These are phyloP conservation scores for Aureobasidium leucospermi DNA, from an alignment of 2,329 filamentous ascomycete genomes.

Conservation along the genomic window DNA sequence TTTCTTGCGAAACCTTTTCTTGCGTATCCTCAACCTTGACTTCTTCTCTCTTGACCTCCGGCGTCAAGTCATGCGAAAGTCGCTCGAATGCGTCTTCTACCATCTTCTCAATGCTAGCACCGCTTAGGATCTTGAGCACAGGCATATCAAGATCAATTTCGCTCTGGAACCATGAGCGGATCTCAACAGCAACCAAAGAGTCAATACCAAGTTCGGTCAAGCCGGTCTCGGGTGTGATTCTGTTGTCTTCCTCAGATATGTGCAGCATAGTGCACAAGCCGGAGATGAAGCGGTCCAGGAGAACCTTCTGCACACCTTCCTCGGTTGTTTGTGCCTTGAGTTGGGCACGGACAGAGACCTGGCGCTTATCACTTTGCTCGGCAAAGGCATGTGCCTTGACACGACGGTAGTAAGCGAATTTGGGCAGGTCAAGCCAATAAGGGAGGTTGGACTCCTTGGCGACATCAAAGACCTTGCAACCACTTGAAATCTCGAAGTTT, in stretches of 20 bases:
- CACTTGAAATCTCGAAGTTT: not conserved
- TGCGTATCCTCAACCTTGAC: not conserved
- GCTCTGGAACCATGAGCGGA: constrained; percentile 45
- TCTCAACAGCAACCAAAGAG: constrained; percentile 33
- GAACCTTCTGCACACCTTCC: not conserved
- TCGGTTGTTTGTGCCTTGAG: not conserved
- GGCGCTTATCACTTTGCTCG: not conserved
- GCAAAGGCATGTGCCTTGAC: not conserved
- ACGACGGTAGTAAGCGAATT: constrained; percentile 4
- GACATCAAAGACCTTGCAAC: not conserved
- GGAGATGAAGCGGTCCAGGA: not conserved
- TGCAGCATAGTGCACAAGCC: not conserved
- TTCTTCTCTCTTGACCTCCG: not conserved
- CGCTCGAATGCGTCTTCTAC: not conserved
- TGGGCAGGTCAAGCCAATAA: constrained; percentile 6
- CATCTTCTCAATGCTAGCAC: constrained; percentile 2
- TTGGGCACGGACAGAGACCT: not conserved
- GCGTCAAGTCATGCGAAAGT: not conserved
- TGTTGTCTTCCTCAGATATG: not conserved
- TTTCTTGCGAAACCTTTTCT: not conserved
- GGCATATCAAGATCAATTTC: constrained; percentile 32
- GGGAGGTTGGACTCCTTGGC: not conserved
- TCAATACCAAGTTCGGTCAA: constrained; percentile 30
- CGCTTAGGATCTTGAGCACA: not conserved
- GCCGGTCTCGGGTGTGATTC: not conserved